Evolutionary conservation across 2,329 filamentous ascomycete genomes (phyloP), one percentile per base, ranked within the genome.

Genomic region (Apiospora rasikravindrae): DNA sequence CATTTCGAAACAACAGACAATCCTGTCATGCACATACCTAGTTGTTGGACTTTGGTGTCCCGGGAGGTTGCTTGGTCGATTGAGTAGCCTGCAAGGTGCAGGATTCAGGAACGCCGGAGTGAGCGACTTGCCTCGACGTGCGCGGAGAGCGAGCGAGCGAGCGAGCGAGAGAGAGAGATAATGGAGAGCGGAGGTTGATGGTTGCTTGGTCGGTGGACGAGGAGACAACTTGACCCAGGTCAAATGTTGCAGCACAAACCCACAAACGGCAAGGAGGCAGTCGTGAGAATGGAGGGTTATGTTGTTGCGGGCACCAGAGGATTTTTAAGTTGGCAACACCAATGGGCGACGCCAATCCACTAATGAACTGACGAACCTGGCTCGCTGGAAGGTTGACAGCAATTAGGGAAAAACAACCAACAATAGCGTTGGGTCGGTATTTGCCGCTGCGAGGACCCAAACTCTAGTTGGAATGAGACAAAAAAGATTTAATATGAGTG

Each of bases 251-350:
- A 42, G 8, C 13, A n/a, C 22, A 64, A 40, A 64, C 57, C 57
- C 33, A 64, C 57, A 40, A n/a, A 8, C 33, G 29, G 57, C 57
- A 40, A 14, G 40, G 19, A 24, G 57, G 33, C 57, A 64, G 57
- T 64, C 57, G 57, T 64, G 57, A 64, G 57, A 64, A 64, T 40
- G 10, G 57, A n/a, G 22, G 16, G 11, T 40, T 40, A 22, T n/a
- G 57, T 64, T 64, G 33, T 64, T 64, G 57, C 57, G 57, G 57
- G 57, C 57, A 64, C 57, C 57, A 19, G 29, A 40, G 57, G 57
- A 64, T 64, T 64, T 61, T 64, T 64, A 64, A 64, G 57, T 64
- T 64, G 57, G 29, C 57, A 64, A 64, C 53, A 64, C 29, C 57
- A 40, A 64, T 64, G 57, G 57, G 57, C 19, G 33, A 64, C 33